Conservation (phyloP, 345 rosid genomes). For the Camelina hispida region DNA sequence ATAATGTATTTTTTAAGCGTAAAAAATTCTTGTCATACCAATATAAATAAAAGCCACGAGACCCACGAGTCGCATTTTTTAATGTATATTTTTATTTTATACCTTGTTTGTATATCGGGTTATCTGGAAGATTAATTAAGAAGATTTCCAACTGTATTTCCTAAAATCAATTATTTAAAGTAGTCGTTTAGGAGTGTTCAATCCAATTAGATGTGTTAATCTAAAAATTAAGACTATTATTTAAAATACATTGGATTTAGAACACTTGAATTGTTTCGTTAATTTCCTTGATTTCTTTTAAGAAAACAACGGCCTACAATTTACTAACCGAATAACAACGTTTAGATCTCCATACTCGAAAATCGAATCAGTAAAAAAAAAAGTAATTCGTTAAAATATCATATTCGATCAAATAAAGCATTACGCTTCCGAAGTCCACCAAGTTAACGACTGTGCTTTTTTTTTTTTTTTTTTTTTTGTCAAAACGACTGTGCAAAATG, state of each 20-base stretch:
- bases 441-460: neutral
- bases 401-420: neutral
- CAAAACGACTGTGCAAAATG: neutral
- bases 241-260: neutral
- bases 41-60: conserved; percentile 13
- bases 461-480: too few relatives aligned
- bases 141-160: neutral
- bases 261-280: neutral
- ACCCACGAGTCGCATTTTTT: conserved; percentile 7
- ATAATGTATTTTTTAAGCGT: conserved; percentile 20
- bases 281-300: neutral
- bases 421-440: conserved; percentile 2
- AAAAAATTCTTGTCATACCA: neutral
- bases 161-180: neutral
- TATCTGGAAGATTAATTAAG: neutral
- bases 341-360: conserved; percentile 4
- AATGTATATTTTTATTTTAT: neutral
- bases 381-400: neutral
- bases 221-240: neutral
- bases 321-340: neutral
- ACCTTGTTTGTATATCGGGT: too few relatives aligned
- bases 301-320: too few relatives aligned
- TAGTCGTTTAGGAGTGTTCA: neutral
- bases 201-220: neutral
- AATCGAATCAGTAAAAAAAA: neutral